phyloP scores from a whole-genome alignment of 164 flowering plant genomes.

The Nymphaea thermarum region DNA sequence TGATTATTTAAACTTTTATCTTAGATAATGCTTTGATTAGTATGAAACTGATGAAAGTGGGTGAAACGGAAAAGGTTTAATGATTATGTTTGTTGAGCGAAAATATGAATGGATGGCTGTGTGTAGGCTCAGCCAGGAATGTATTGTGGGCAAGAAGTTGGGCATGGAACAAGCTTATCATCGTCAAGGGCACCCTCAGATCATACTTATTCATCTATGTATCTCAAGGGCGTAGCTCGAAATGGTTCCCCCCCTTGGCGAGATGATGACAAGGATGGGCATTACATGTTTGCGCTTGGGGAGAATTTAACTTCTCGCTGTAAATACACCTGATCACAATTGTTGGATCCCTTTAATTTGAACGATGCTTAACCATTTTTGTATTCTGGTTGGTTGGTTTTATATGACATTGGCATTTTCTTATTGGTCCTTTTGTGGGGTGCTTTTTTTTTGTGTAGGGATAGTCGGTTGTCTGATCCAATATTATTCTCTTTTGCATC shows the following conservation, averaged over 20 bases:
- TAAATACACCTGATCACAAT: constrained; percentile 64
- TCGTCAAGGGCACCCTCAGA: constrained; percentile 43
- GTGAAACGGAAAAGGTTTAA: background rate
- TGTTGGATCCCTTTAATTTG: no score
- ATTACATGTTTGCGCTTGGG: constrained; percentile 95
- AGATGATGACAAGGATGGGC: constrained; percentile 99
- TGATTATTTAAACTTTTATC: background rate
- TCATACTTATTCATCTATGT: constrained; percentile 38
- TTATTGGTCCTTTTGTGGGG: no score
- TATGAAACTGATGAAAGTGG: background rate
- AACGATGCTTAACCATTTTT: background rate
- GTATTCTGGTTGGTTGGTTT: constrained; percentile 1
- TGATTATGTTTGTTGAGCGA: constrained; percentile 17
- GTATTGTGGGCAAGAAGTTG: constrained; percentile 83
- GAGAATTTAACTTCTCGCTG: constrained; percentile 99
- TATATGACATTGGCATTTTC: background rate
- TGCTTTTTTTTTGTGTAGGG: no score
- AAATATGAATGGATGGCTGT: constrained; percentile 68
- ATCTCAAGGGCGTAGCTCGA: constrained; percentile 57
- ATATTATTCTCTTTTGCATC: no score
- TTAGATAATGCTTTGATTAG: background rate
- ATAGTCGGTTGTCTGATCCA: no score
- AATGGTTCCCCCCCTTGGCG: constrained; percentile 97
- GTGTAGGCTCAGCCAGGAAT: constrained; percentile 97
- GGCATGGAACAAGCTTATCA: constrained; percentile 47